Percentiles rank a stretch among this genome's conserved stretches.
Evolutionary conservation across 2,329 filamentous ascomycete genomes (phyloP).

Genomic region (Cercospora janseana): DNA sequence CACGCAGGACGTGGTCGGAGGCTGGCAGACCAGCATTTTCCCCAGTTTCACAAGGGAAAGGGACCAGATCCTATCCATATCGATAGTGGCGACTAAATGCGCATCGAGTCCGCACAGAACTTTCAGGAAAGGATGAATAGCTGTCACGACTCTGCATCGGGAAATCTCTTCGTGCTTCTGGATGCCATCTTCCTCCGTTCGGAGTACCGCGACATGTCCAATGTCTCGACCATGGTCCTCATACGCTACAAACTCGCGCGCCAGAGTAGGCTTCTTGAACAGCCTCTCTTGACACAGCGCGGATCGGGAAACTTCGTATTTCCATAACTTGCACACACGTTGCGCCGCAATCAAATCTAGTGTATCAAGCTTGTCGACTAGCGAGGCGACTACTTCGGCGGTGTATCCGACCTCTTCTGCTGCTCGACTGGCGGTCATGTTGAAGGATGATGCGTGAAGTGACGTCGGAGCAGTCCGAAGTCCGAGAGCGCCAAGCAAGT

Average conservation of each 20-base stretch:
- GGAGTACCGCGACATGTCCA: neutral
- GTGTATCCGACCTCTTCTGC: neutral
- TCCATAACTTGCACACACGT: conserved; percentile 5
- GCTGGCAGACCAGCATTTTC: neutral
- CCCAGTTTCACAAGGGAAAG: neutral
- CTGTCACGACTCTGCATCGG: neutral
- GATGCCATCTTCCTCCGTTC: neutral
- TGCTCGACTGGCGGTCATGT: conserved; percentile 1
- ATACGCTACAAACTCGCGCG: neutral
- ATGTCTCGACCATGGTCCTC: neutral
- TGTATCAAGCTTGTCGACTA: conserved; percentile 5
- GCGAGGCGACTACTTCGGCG: neutral
- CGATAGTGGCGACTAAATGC: neutral
- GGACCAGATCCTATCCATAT: neutral
- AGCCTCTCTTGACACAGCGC: conserved; percentile 8
- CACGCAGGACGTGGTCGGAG: neutral
- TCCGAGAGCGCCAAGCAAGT: too few species aligned
- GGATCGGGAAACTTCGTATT: conserved; percentile 5
- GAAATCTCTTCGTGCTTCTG: neutral
- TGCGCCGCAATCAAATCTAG: conserved; percentile 4
- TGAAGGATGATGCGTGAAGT: too few species aligned
- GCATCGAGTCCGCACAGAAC: too few species aligned
- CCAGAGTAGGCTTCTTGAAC: neutral
- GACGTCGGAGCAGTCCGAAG: too few species aligned
- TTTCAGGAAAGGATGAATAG: conserved; percentile 3